Evolutionary conservation across 768 basidiomycete genomes (phyloP).

Genomic region (Guyanaporus albipodus): DNA sequence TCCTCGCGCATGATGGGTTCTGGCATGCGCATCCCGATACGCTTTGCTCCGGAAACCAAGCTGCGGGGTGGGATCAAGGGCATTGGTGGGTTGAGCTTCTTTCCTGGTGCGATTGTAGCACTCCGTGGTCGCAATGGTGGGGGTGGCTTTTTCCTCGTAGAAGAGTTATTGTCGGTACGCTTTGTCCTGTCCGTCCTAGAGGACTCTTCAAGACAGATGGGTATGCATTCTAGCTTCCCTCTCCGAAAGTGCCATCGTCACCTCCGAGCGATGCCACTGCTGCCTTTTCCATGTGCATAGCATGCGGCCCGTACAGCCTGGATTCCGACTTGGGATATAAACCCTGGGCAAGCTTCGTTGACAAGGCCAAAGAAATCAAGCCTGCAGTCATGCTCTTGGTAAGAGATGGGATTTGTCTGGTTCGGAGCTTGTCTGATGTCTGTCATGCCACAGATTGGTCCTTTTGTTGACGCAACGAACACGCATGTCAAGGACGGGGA

Average conservation of each 20-base stretch:
- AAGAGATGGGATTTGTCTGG: conserved; percentile 18
- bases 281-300: conserved; percentile 64
- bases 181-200: neutral
- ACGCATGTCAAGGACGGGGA: conserved; percentile 74
- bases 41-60: conserved; percentile 62
- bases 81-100: conserved; percentile 65
- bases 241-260: conserved; percentile 45
- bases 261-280: conserved; percentile 34
- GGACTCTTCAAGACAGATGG: neutral
- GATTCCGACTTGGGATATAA: conserved; percentile 75
- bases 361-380: conserved; percentile 55
- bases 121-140: conserved; percentile 89
- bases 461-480: conserved; percentile 82
- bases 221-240: conserved; percentile 51
- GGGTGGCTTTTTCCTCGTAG: conserved; percentile 80
- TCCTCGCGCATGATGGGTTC: conserved; percentile 73
- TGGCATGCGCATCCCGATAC: conserved; percentile 63
- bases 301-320: conserved; percentile 82
- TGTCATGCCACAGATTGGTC: conserved; percentile 63
- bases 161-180: conserved; percentile 77
- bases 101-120: conserved; percentile 85
- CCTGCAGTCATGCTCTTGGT: conserved; percentile 83
- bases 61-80: conserved; percentile 63
- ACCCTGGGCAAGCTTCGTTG: conserved; percentile 61
- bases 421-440: neutral